phyloP scores from a whole-genome alignment of 1,284 basidiomycete genomes.

The Ceratobasidium sp. region DNA sequence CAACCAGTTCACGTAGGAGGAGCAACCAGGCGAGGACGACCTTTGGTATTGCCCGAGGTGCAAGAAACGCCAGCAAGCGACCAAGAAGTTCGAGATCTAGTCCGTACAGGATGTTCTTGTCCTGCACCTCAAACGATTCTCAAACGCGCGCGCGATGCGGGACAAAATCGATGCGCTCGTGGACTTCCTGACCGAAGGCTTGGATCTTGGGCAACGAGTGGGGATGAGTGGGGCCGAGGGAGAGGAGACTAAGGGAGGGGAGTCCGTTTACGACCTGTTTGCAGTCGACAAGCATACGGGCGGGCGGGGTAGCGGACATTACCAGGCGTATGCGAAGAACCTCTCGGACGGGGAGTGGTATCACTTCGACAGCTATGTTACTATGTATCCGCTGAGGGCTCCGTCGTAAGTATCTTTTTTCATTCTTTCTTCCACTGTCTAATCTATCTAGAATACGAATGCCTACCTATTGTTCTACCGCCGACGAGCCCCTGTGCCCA shows the following conservation, averaged over 20 bases:
- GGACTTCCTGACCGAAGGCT: constrained; percentile 91
- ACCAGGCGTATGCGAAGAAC: constrained; percentile 93
- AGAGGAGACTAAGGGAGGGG: constrained; percentile 28
- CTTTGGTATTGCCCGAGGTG: constrained; percentile 98
- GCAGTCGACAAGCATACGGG: constrained; percentile 97
- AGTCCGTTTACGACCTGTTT: constrained; percentile 86
- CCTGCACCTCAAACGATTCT: constrained; percentile 98
- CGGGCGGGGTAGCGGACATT: constrained; percentile 97
- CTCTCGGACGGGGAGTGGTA: constrained; percentile 91
- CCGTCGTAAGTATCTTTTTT: constrained; percentile 70
- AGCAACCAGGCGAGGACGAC: constrained; percentile 97
- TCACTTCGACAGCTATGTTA: constrained; percentile 94
- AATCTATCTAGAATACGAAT: constrained; percentile 79
- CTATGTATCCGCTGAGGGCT: constrained; percentile 68
- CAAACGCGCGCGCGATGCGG: constrained; percentile 82
- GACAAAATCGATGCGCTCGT: constrained; percentile 96
- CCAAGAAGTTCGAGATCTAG: constrained; percentile 98
- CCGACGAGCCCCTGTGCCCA: constrained; percentile 77
- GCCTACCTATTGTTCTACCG: constrained; percentile 98
- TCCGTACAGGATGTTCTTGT: constrained; percentile 97
- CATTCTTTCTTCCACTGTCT: constrained; percentile 24
- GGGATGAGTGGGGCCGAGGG: constrained; percentile 69
- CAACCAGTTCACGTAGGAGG: constrained; percentile 96
- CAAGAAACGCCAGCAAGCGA: constrained; percentile 98
- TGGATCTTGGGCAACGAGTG: constrained; percentile 87